Conservation (phyloP, 306 rosid species). For the Styphnolobium japonicum region DNA sequence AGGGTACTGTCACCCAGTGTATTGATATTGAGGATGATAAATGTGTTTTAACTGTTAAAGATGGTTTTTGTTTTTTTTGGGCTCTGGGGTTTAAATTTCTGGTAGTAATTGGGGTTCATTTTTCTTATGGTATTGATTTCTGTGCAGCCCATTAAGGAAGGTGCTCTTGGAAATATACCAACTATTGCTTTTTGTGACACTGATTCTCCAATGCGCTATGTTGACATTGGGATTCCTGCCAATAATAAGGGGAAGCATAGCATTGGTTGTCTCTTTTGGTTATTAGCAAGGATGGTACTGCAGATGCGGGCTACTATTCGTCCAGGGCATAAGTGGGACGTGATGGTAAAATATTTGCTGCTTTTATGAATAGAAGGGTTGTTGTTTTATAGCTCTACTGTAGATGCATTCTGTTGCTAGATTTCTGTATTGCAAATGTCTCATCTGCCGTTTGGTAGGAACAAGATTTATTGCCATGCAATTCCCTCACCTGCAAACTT, state of each 20-base stretch:
- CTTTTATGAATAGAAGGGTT: not conserved
- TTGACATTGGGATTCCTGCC: slow-evolving; percentile 85
- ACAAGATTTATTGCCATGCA: not conserved
- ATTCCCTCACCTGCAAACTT: too few species aligned
- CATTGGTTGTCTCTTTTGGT: slow-evolving; percentile 86
- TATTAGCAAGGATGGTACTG: slow-evolving; percentile 80
- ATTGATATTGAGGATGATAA: not conserved
- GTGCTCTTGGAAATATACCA: slow-evolving; percentile 82
- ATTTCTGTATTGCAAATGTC: not conserved
- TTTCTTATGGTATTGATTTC: not conserved
- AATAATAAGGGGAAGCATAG: slow-evolving; percentile 89
- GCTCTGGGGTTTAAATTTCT: not conserved
- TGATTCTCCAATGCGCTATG: slow-evolving; percentile 80
- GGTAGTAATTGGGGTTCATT: not conserved
- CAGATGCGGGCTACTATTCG: slow-evolving; percentile 80
- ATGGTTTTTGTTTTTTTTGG: not conserved
- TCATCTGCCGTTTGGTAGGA: not conserved
- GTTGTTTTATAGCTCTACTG: not conserved
- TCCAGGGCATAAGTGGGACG: slow-evolving; percentile 74
- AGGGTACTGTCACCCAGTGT: not conserved
- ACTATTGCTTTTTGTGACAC: slow-evolving; percentile 87
- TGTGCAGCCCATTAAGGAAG: slow-evolving; percentile 83
- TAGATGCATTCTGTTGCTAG: not conserved
- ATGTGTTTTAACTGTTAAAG: not conserved
- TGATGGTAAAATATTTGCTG: slow-evolving; percentile 52